Evolutionary conservation across 352 stramenopile genomes (phyloP).

Genomic region (Pythium pyrilobum): DNA sequence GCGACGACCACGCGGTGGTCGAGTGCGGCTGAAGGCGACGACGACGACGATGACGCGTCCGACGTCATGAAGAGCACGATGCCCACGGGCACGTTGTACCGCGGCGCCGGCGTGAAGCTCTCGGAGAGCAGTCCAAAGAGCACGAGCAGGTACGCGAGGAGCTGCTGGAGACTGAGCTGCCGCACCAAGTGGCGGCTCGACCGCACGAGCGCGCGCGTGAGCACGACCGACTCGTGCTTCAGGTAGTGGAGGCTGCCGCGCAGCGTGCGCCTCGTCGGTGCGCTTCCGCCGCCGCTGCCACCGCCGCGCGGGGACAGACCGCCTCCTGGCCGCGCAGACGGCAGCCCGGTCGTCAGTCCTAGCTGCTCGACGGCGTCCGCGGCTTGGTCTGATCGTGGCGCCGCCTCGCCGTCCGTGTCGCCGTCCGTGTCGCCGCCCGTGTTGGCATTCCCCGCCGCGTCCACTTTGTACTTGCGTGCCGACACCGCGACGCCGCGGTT

Average conservation of each 20-base stretch:
- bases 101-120: constrained; percentile 45
- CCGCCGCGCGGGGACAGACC: background rate
- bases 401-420: background rate
- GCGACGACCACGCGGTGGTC: constrained; percentile 54
- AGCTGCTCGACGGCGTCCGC: background rate
- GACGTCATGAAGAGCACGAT: constrained; percentile 38
- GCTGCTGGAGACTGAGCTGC: constrained; percentile 47
- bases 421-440: background rate
- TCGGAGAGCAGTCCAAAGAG: constrained; percentile 61
- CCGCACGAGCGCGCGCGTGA: constrained; percentile 10
- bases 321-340: constrained; percentile 1
- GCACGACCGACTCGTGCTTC: constrained; percentile 7
- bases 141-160: constrained; percentile 47
- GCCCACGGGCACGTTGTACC: constrained; percentile 70
- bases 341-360: constrained; percentile 9
- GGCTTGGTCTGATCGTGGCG: background rate
- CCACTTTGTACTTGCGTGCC: constrained; percentile 22
- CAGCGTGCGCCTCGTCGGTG: constrained; percentile 5
- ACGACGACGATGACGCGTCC: background rate
- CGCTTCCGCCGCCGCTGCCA: background rate
- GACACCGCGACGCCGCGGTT: background rate
- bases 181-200: constrained; percentile 23
- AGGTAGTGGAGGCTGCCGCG: constrained; percentile 14
- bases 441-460: background rate
- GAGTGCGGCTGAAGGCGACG: constrained; percentile 17